Percentiles rank a stretch among this genome's conserved stretches.
These are phyloP conservation scores for Noccaea caerulescens DNA, from an alignment of 345 rosid genomes.

Conservation along the genomic window DNA sequence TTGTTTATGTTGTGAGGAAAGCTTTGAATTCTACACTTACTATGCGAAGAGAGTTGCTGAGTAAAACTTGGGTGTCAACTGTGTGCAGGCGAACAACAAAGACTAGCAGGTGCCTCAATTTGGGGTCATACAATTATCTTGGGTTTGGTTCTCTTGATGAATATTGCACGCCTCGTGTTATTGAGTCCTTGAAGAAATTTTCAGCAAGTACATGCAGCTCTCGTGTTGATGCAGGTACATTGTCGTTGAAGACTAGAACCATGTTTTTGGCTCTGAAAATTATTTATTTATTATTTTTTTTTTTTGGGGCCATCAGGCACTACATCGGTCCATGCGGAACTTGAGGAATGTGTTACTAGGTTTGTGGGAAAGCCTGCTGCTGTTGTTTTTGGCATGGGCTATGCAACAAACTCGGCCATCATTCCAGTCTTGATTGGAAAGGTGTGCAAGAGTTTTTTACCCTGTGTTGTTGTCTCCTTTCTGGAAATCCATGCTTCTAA, in stretches of 20 bases:
- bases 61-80: slow-evolving; percentile 16
- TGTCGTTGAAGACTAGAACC: neutral
- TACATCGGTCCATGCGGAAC: slow-evolving; percentile 61
- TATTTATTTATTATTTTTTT: no score
- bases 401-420: slow-evolving; percentile 80
- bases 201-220: slow-evolving; percentile 84
- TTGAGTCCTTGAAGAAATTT: slow-evolving; percentile 68
- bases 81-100: slow-evolving; percentile 73
- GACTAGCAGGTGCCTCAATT: slow-evolving; percentile 70
- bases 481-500: neutral
- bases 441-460: slow-evolving; percentile 44
- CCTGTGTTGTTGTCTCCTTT: neutral
- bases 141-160: slow-evolving; percentile 93
- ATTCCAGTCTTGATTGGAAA: slow-evolving; percentile 86
- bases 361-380: slow-evolving; percentile 93
- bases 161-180: slow-evolving; percentile 89
- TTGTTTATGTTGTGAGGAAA: neutral
- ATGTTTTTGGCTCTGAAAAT: neutral
- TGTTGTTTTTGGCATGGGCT: slow-evolving; percentile 86
- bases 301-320: slow-evolving; percentile 58
- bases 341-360: slow-evolving; percentile 74
- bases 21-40: no score
- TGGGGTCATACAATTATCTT: slow-evolving; percentile 93
- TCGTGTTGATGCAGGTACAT: slow-evolving; percentile 83
- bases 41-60: neutral